Evolutionary conservation across 768 basidiomycete genomes (phyloP), one percentile per base, ranked within the genome.

Genomic region (Pleurotus tuber-regium): DNA sequence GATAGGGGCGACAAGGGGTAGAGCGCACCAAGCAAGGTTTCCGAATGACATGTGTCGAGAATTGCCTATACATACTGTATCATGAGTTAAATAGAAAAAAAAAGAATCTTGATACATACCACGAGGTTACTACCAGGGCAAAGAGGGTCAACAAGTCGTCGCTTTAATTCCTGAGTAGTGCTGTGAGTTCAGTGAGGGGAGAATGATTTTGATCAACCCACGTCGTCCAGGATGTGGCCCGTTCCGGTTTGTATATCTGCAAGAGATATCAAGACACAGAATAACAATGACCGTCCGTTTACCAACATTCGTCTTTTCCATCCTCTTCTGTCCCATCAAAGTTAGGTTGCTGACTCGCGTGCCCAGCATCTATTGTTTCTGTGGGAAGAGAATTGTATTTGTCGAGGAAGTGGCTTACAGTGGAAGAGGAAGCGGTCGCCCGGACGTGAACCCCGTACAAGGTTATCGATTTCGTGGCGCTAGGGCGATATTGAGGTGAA

Each of bases 391-490:
- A 61, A 75, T 51, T 50, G 26, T n/a, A 4, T 25, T 2, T 18
- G 26, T 9, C 2, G 9, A 31, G 16, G 1, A 1, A 6, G 36
- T 18, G 10, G 61, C 76, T 51, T 50, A 83, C 82, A 84, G 38
- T 81, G 79, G 51, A 84, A 82, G 55, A 83, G 77, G 55, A 81
- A 77, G 2, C 62, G 73, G 52, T 83, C 83, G 0, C 76, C 76
- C 3, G 73, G 53, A n/a, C 68, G 61, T 7, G 74, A 76, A 29
- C 62, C 76, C 25, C 62, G 54, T 0, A 81, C 76, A 6, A 84
- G 64, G 2, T 68, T 66, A 1, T 65, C 53, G 49, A 82, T 75
- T 29, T 75, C 73, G 5, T 55, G 57, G 18, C 70, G 58, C 79
- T 83, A 50, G 38, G 5, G 12, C 36, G 35, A 41, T 41, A 7